A percentile compares a stretch with the other conserved stretches of the same genome.
These are phyloP conservation scores for Dioszegia hungarica DNA, from an alignment of 768 basidiomycete genomes.

Conservation along the genomic window DNA sequence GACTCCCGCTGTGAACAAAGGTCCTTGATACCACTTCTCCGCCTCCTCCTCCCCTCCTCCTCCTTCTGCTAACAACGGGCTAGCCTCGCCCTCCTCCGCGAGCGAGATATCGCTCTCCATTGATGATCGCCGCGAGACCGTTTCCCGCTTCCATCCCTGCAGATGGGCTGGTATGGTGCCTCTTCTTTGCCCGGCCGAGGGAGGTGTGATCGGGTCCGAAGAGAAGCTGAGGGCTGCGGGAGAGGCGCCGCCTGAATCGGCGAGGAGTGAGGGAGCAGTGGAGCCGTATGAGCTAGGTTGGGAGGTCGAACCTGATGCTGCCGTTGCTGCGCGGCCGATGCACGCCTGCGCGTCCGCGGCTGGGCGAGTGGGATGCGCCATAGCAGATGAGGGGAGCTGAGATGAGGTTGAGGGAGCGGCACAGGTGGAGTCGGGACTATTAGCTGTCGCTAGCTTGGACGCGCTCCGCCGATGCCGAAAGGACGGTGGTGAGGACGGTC, in stretches of 20 bases:
- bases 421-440: not conserved
- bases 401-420: too few relatives aligned
- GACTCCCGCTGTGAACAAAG: conserved; percentile 72
- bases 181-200: not conserved
- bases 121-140: conserved; percentile 1
- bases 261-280: not conserved
- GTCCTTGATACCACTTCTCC: conserved; percentile 45
- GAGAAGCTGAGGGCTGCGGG: not conserved
- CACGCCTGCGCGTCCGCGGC: too few relatives aligned
- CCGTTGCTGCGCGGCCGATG: too few relatives aligned
- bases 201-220: not conserved
- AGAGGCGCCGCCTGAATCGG: not conserved
- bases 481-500: too few relatives aligned
- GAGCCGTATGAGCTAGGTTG: conserved; percentile 5
- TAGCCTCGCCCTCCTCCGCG: conserved; percentile 36
- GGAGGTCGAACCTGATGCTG: too few relatives aligned
- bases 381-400: not conserved
- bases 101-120: conserved; percentile 8
- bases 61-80: conserved; percentile 13
- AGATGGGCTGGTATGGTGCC: conserved; percentile 3
- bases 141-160: not conserved
- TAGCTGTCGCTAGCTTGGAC: not conserved
- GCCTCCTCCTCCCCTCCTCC: conserved; percentile 2
- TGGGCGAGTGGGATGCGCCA: too few relatives aligned
- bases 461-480: not conserved